Evolutionary conservation across 2,329 filamentous ascomycete species (phyloP), one percentile per base, ranked within the genome.

Genomic region (Polytolypa hystricis): DNA sequence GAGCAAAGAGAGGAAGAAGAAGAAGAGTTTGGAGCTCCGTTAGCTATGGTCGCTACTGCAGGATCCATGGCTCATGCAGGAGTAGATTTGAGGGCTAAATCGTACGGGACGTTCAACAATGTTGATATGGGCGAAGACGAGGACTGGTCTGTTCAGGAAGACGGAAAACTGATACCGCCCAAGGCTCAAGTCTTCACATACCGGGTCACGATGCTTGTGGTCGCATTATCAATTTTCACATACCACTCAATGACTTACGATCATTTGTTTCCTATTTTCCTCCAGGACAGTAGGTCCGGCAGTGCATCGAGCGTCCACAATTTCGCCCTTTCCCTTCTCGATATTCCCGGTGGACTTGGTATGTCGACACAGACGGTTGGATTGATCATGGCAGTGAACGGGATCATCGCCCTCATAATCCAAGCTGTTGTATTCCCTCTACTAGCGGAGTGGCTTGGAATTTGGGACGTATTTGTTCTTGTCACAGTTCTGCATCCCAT

Each of bases 161-260:
- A 73, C 46, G 71, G 69, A 2, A 57, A 53, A 15, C 48, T 42
- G 11, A 40, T 21, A 11, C 27, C 42, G 7, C 35, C 39, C 19
- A 41, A 44, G 26, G 10, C 32, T 66, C 40, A 43, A 41, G 67
- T 71, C 35, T 74, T 79, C 47, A 79, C 71, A 2, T 69, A 64
- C 58, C 73, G 73, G 27, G 78, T 94, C 42, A 66, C 83, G 46
- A 78, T 82, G 58, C 73, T 94, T 36, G 77, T 91, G 26, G 52
- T 85, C n/a, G 81, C 87, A 1, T 65, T 95, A 32, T 84, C 81
- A 30, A 84, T 95, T 44, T 94, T 93, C 63, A 91, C 85, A 4
- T 93, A 93, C 56, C 87, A 95, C 61, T 85, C 81, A 25, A 95
- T 95, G 86, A 86, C 82, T 0, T 95, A 84, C 60, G 89, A 95